Conservation (phyloP, 108 stramenopile species). For the Skeletonema tropicum region DNA sequence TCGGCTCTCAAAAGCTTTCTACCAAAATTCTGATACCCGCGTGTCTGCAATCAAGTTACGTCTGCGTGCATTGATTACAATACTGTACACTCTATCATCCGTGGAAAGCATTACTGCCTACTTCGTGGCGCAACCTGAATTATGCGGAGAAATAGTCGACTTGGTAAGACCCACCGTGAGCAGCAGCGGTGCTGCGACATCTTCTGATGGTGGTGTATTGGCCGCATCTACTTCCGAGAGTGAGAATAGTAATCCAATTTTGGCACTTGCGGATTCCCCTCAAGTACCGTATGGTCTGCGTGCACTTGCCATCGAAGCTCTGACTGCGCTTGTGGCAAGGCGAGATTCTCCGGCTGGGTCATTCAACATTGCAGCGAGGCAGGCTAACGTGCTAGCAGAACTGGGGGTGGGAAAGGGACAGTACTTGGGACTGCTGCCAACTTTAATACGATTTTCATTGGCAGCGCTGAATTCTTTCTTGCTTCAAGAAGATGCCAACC, state of each 20-base stretch:
- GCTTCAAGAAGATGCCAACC: slow-evolving; percentile 32
- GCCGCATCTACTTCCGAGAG: not conserved
- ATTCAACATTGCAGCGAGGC: slow-evolving; percentile 67
- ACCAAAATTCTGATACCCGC: slow-evolving; percentile 53
- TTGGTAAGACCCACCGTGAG: slow-evolving; percentile 80
- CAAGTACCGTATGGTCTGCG: slow-evolving; percentile 76
- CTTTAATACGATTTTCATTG: slow-evolving; percentile 88
- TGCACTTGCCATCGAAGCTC: slow-evolving; percentile 78
- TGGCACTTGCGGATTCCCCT: slow-evolving; percentile 58
- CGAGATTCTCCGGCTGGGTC: slow-evolving; percentile 63
- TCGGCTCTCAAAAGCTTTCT: slow-evolving; percentile 77
- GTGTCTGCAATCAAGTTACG: slow-evolving; percentile 72
- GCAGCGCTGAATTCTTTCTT: slow-evolving; percentile 70
- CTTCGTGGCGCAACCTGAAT: slow-evolving; percentile 92
- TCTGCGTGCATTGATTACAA: slow-evolving; percentile 73
- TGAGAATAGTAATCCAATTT: slow-evolving; percentile 31
- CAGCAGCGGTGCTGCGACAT: slow-evolving; percentile 35
- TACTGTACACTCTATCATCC: slow-evolving; percentile 76
- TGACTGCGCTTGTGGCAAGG: slow-evolving; percentile 88
- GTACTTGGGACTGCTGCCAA: slow-evolving; percentile 89
- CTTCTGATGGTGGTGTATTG: slow-evolving; percentile 34
- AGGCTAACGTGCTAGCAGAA: slow-evolving; percentile 87
- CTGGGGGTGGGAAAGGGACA: slow-evolving; percentile 93
- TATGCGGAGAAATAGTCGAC: slow-evolving; percentile 87
- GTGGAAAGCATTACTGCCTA: slow-evolving; percentile 81